Conservation (phyloP, 2,329 filamentous ascomycete genomes). For the Fusarium agapanthi region DNA sequence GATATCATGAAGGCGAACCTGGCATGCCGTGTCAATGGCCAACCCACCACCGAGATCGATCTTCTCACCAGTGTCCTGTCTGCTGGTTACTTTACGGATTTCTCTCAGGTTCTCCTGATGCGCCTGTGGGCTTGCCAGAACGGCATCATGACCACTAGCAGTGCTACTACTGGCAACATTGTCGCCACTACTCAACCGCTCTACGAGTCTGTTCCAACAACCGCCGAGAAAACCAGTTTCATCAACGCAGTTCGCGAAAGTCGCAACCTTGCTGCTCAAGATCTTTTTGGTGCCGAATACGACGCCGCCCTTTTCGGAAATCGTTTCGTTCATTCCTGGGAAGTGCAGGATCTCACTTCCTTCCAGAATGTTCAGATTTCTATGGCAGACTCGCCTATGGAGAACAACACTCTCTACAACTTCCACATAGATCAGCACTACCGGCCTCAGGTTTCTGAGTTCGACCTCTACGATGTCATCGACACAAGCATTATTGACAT, state of each 20-base stretch:
- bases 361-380: conserved; percentile 1
- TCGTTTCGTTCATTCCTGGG: conserved; percentile 1
- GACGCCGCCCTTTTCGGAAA: not conserved
- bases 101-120: conserved; percentile 29
- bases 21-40: not conserved
- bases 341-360: not conserved
- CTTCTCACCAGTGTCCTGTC: conserved; percentile 37
- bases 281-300: conserved; percentile 31
- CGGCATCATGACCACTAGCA: conserved; percentile 40
- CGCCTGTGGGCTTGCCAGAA: conserved; percentile 35
- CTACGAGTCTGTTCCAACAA: conserved; percentile 2
- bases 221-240: conserved; percentile 31
- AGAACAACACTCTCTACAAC: conserved; percentile 1
- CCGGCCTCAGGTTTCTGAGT: not conserved
- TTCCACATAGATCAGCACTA: not conserved
- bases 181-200: not conserved
- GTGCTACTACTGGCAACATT: not conserved
- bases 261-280: conserved; percentile 29
- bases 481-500: not conserved
- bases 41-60: conserved; percentile 43
- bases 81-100: conserved; percentile 40
- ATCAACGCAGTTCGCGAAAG: conserved; percentile 27
- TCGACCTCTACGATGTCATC: not conserved
- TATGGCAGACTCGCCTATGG: not conserved
- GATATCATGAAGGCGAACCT: not conserved